phyloP scores from a whole-genome alignment of 768 basidiomycete genomes.

The Inosperma sp. region DNA sequence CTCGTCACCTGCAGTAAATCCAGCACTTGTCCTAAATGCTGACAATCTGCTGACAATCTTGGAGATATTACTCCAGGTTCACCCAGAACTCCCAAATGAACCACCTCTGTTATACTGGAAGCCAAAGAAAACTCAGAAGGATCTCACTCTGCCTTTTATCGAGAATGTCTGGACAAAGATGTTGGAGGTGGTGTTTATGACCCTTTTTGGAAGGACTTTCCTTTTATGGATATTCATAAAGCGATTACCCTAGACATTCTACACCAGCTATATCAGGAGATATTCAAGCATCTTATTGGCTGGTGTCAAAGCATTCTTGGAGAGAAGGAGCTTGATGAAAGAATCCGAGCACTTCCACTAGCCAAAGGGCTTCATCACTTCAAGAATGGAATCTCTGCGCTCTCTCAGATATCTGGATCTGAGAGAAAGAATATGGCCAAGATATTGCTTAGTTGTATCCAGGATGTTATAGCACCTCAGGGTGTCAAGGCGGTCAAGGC shows the following conservation, averaged over 20 bases:
- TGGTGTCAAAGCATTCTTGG: background rate
- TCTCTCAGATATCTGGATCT: constrained; percentile 36
- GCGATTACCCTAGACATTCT: constrained; percentile 18
- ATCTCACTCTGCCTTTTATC: constrained; percentile 3
- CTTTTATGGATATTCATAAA: constrained; percentile 19
- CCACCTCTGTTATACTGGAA: background rate
- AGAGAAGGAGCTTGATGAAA: background rate
- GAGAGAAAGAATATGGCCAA: constrained; percentile 32
- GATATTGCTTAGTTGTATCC: constrained; percentile 23
- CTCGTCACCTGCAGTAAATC: constrained; percentile 28
- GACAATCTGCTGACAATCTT: constrained; percentile 6
- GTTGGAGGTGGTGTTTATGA: constrained; percentile 15
- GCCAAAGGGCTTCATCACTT: no score
- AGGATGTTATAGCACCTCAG: constrained; percentile 12
- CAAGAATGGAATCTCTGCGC: constrained; percentile 32
- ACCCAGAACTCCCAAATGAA: background rate
- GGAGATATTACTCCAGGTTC: background rate
- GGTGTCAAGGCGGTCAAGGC: constrained; percentile 13
- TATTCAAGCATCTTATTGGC: constrained; percentile 17
- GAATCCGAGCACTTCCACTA: constrained; percentile 28
- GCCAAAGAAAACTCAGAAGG: background rate
- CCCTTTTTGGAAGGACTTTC: no score
- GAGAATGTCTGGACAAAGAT: constrained; percentile 15
- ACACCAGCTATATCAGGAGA: constrained; percentile 21
- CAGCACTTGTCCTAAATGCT: constrained; percentile 17